Base-by-base conservation (phyloP, 2,329 filamentous ascomycete genomes). In the Neopestalotiopsis clavispora region DNA sequence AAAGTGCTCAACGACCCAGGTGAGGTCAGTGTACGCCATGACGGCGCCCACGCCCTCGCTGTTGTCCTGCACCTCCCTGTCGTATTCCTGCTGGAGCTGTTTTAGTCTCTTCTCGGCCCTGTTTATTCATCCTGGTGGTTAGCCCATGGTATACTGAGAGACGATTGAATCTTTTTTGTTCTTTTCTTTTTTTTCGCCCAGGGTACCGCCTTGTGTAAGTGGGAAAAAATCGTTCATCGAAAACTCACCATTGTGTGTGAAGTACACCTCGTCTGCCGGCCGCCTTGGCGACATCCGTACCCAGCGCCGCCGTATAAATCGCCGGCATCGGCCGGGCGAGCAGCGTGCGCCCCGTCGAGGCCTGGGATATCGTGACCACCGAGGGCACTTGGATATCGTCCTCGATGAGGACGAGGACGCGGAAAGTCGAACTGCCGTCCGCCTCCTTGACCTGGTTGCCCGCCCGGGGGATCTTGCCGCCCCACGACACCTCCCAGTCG, bases 1-100 rank as follows among this genome's bases (percentile, higher is more conserved):
- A 79, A 97, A 97, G 74, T 94, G 93, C 61, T 90, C 85, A 75
- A 94, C 88, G 66, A 97, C 94, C 94, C 94, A 97, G 73, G 92
- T 87, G 77, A 91, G 93, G 80, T 97, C 94, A 69, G 94, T 89
- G 62, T 93, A 79, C 0, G 92, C 94, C 91, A 97, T 97, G 77
- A 94, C 90, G 68, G 97, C 82, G 1, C 92, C 94, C 20, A 97
- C 89, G 23, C 94, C 92, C 81, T 97, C 94, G 13, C 87, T 86
- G 76, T 97, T 97, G 71, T 85, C 84, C 73, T 86, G 87, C 76
- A 91, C 87, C 82, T 97, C 94, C 7, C 84, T 83, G 10, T 87
- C 89, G 73, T 97, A 95, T 83, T 97, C 94, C 69, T 85, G 85
- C 65, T 94, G 89, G 62, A 97, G 83, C 71, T 92, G 90, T 40